Percentiles rank a stretch among this genome's conserved stretches.
Conservation (phyloP, 139 green algal genomes). For the Chlamydomonas schloesseri region DNA sequence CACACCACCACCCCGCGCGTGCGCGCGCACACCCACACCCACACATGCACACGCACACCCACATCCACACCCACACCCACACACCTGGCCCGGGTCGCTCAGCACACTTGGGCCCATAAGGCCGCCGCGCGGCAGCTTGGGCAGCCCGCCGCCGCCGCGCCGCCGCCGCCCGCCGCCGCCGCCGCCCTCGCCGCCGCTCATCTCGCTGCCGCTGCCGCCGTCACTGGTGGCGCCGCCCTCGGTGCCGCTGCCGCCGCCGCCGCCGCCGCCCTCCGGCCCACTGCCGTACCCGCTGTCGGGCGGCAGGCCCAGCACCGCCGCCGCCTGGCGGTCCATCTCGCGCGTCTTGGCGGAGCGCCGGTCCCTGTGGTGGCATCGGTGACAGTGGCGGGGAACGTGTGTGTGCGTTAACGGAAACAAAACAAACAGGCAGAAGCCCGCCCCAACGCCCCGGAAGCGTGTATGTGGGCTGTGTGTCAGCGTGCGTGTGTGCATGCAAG, state of each 20-base stretch:
- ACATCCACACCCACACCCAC: neutral
- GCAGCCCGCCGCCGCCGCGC: neutral
- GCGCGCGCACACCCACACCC: too few species aligned
- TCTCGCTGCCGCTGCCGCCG: neutral
- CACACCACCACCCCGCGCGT: too few species aligned
- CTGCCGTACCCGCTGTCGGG: neutral
- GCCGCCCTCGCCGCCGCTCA: neutral
- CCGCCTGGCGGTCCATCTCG: constrained; percentile 25
- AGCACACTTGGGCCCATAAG: constrained; percentile 28
- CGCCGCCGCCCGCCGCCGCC: neutral
- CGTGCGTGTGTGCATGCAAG: neutral
- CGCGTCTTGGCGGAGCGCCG: constrained; percentile 13
- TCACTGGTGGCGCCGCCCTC: neutral
- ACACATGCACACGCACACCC: neutral
- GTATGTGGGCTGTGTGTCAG: too few species aligned
- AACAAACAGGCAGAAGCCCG: too few species aligned
- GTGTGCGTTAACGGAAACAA: neutral
- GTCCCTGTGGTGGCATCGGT: constrained; percentile 18
- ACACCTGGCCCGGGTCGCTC: constrained; percentile 30
- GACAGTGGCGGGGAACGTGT: neutral
- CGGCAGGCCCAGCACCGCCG: constrained; percentile 24
- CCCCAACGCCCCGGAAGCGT: too few species aligned
- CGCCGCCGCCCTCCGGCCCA: neutral
- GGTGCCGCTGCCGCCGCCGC: neutral
- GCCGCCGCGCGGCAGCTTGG: constrained; percentile 12